Percentiles rank a stretch among this genome's conserved stretches.
These are phyloP conservation scores for Soucietia sequanensis DNA, from an alignment of 805 yeast genomes.

Conservation along the genomic window DNA sequence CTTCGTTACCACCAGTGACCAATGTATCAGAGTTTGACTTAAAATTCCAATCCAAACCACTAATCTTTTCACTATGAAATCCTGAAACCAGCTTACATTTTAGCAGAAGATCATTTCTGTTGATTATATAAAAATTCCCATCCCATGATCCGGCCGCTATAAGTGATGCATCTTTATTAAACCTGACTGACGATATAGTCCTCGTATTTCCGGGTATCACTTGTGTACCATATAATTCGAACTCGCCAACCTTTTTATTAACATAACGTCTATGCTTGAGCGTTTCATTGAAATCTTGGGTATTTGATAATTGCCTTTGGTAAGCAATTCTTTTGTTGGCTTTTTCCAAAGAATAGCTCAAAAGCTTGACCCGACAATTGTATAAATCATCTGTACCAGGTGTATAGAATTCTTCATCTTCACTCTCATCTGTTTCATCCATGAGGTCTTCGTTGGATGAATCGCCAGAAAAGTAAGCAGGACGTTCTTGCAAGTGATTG, in stretches of 20 bases:
- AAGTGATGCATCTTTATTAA: constrained; percentile 33
- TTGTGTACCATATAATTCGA: constrained; percentile 65
- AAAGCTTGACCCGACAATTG: constrained; percentile 50
- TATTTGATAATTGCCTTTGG: constrained; percentile 27
- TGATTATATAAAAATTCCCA: constrained; percentile 61
- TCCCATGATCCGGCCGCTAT: constrained; percentile 83
- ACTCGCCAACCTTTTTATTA: constrained; percentile 27
- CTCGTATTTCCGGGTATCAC: constrained; percentile 55
- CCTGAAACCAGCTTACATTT: constrained; percentile 30
- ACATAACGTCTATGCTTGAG: constrained; percentile 48
- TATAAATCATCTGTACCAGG: constrained; percentile 64
- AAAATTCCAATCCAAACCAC: constrained; percentile 72
- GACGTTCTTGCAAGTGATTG: constrained; percentile 37
- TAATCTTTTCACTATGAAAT: constrained; percentile 61
- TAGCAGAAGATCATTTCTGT: constrained; percentile 34
- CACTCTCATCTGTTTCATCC: constrained; percentile 44
- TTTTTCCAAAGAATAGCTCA: constrained; percentile 47
- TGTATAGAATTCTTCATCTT: constrained; percentile 81
- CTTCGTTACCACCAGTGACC: constrained; percentile 40
- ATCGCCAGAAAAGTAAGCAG: constrained; percentile 3
- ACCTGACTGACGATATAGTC: constrained; percentile 60
- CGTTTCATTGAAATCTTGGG: constrained; percentile 38
- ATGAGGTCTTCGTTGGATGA: constrained; percentile 8
- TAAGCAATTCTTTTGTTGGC: constrained; percentile 42
- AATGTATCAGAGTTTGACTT: constrained; percentile 11